Evolutionary conservation across 441 rosid species (phyloP), one percentile per base, ranked within the genome.

Genomic region (Hura crepitans): DNA sequence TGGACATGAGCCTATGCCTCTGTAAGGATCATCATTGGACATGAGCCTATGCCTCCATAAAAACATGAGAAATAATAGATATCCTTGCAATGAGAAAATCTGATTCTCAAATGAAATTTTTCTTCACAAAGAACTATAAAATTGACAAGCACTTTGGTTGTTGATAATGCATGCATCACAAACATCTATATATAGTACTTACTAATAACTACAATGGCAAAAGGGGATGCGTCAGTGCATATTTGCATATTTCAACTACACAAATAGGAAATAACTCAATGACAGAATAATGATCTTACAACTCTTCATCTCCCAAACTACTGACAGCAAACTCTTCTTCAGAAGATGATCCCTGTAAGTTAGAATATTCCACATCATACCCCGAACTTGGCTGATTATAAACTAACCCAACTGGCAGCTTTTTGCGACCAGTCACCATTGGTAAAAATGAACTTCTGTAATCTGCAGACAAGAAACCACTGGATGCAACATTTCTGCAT

Each of bases 261-360:
- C 57, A 15, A 39, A 62, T 53, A 62, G 64, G 18, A 39, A 77
- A 14, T 46, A 69, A 56, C 33, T 45, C 42, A 59, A 75, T 20
- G 78, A 50, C 17, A 76, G 72, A 62, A 28, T 66, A 59, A 35
- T 31, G 63, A 72, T 72, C 93, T 85, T 82, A 94, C 98, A 28
- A 23, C 73, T 69, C 69, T 75, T 82, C 80, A 60, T 73, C 80
- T 6, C 50, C 62, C 33, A 75, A 71, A 55, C 57, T 25, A 78
- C 54, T 37, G 42, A 78, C 20, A 66, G 60, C 66, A 74, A 37
- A 77, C 17, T 83, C 86, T 45, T 80, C 85, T 62, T 72, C 87
- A n/a, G 62, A 68, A 67, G 51, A 27, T 18, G 78, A 46, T 57
- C 74, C 75, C 51, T 73, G 81, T 59, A 75, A 50, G 72, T 79